Evolutionary conservation across 1,139 yeast species (phyloP), one percentile per base, ranked within the genome.

Genomic region (Pichia sp.): DNA sequence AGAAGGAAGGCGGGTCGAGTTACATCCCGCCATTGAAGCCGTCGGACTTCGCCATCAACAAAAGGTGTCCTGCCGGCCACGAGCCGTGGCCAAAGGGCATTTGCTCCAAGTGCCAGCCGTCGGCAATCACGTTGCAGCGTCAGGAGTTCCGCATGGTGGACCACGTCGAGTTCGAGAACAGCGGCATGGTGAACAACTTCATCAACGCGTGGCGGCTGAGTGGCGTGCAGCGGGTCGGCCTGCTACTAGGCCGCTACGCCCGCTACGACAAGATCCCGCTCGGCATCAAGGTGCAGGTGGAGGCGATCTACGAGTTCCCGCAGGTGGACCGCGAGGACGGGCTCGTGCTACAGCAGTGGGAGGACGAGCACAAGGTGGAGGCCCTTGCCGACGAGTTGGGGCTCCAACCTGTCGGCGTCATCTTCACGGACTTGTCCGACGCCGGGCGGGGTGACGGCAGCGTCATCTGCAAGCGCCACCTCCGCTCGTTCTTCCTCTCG

Each of bases 51-150:
- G 68, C 71, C 44, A 88, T 93, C 36, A 76, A 81, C 58, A 76
- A 78, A 58, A 72, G 77, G 14, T 91, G 98, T 67, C 79, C 78
- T 0, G 78, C 83, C 46, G 97, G 97, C 0, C 99, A 93, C 70
- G 82, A 85, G 49, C 93, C 96, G 7, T 92, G 96, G 87, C 98
- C 99, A 1, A 79, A 76, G 54, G 97, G 98, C 0, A 91, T 93
- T 61, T 93, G 99, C 67, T 87, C 96, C n/a, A 90, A 91, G 69
- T 93, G 99, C 70, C 98, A 92, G 69, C 98, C 99, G 0, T 84
- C 96, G 1, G 95, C 97, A 0, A 90, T 95, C 56, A 91, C 98
- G 0, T 75, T 95, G 59, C 96, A 87, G 68, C 92, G 85, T 68
- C 99, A 95, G 69, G 77, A 79, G 49, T 95, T 88, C 69, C 79